These are phyloP conservation scores for Podospora sp. DNA, from an alignment of 495 filamentous ascomycete species.

Conservation along the genomic window DNA sequence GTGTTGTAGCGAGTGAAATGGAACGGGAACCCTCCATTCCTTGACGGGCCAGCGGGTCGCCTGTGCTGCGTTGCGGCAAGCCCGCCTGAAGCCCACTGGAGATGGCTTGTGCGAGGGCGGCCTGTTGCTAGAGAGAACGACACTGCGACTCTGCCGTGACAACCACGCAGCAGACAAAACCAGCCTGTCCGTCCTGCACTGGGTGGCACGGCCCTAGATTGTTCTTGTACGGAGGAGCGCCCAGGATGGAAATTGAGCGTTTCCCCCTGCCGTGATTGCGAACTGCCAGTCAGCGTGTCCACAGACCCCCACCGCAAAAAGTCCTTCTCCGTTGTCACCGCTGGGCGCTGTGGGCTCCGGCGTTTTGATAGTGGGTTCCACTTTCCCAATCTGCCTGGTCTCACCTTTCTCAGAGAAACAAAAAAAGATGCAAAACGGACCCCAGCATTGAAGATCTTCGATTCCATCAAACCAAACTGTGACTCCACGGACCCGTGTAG, in stretches of 20 bases:
- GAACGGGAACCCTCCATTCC: conserved; percentile 6
- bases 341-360: background rate
- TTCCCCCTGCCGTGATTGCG: conserved; percentile 7
- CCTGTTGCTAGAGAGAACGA: conserved; percentile 11
- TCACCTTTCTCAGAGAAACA: conserved; percentile 13
- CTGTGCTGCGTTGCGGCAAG: conserved; percentile 8
- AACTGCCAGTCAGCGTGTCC: conserved; percentile 8
- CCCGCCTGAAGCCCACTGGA: conserved; percentile 14
- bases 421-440: conserved; percentile 5
- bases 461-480: conserved; percentile 22
- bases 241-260: conserved; percentile 9
- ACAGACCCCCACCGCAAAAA: background rate
- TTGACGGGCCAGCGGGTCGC: background rate
- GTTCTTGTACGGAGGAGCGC: background rate
- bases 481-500: background rate
- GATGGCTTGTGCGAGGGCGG: conserved; percentile 16
- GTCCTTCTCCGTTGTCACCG: background rate
- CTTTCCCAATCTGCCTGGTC: background rate
- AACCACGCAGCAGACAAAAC: background rate
- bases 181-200: background rate
- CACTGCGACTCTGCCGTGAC: conserved; percentile 6
- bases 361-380: background rate
- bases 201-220: conserved; percentile 10
- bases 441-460: conserved; percentile 19
- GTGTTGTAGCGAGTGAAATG: background rate